Evolutionary conservation across 2,329 filamentous ascomycete genomes (phyloP), one percentile per base, ranked within the genome.

Genomic region (Fusarium continuum): DNA sequence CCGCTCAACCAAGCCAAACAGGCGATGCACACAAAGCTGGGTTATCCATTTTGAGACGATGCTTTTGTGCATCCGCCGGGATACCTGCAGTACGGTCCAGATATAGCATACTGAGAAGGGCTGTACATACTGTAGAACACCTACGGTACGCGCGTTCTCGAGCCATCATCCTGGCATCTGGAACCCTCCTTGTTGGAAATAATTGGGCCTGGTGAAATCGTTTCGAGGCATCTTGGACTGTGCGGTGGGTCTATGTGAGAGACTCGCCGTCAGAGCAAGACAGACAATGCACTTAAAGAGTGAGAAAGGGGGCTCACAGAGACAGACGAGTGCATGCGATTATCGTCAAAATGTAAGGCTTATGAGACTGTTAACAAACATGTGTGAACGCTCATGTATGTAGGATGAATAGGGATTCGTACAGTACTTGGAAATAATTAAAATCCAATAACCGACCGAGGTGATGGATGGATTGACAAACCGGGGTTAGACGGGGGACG

Each of bases 101-200:
- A 32, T 22, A 50, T 34, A 35, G 40, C 22, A 22, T 22, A 32
- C 23, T 38, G 26, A 41, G 23, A n/a, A 10, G 23, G 32, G 28
- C 6, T 7, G 17, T 34, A 14, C 31, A 13, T 23, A 28, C 17
- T 10, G 16, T 20, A 25, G 26, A 23, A 25, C 14, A 29, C 10
- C 26, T 38, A 34, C 28, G 28, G 53, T 60, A 65, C 61, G 61
- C 61, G 61, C 56, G 61, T 64, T 65, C 44, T 44, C 16, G 13
- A 40, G 58, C 19, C 29, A 32, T 25, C 28, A 51, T 56, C 39
- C 60, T 20, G 25, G 60, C 23, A 46, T 36, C n/a, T 62, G 55
- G 51, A 38, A 53, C 50, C 38, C 19, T 49, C 31, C 29, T 23
- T 61, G 47, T 53, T 48, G 61, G 51, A 49, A 61, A 64, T 58